Evolutionary conservation across 192 early-diverging fungal species (phyloP).

Genomic region (Dissophora ornata): DNA sequence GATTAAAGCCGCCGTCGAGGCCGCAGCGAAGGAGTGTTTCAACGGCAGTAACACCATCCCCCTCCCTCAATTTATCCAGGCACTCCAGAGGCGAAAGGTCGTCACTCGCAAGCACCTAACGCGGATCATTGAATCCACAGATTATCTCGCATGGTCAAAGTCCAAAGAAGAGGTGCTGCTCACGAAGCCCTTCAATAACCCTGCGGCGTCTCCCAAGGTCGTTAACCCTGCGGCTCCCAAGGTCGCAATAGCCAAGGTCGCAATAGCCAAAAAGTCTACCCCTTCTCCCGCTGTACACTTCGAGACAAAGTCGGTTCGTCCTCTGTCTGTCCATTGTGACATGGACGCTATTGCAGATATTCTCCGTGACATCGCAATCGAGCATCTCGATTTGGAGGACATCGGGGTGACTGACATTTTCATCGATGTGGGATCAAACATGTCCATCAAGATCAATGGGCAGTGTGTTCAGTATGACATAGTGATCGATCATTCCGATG

Average conservation of each 20-base stretch:
- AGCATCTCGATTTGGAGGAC: conserved; percentile 21
- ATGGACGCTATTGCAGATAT: conserved; percentile 1
- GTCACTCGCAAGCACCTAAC: background rate
- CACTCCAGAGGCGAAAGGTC: conserved; percentile 11
- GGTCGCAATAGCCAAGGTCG: background rate
- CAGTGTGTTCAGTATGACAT: conserved; percentile 11
- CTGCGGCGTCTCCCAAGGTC: background rate
- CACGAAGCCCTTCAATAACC: no score
- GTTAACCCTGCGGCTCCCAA: background rate
- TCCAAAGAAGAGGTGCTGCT: background rate
- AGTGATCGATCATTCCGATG: conserved; percentile 6
- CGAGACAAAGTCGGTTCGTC: background rate
- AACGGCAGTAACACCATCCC: background rate
- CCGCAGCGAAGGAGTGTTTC: no score
- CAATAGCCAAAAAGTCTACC: no score
- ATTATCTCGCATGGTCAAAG: background rate
- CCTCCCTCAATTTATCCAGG: background rate
- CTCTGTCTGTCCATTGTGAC: conserved; percentile 14
- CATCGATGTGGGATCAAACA: conserved; percentile 10
- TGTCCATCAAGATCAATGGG: conserved; percentile 10
- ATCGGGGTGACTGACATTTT: conserved; percentile 6
- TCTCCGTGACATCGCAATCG: conserved; percentile 1
- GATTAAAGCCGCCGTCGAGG: no score
- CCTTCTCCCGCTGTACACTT: no score
- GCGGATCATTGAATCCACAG: conserved; percentile 1